Evolutionary conservation across 2,329 filamentous ascomycete species (phyloP).

Genomic region (Fusarium heterosporum): DNA sequence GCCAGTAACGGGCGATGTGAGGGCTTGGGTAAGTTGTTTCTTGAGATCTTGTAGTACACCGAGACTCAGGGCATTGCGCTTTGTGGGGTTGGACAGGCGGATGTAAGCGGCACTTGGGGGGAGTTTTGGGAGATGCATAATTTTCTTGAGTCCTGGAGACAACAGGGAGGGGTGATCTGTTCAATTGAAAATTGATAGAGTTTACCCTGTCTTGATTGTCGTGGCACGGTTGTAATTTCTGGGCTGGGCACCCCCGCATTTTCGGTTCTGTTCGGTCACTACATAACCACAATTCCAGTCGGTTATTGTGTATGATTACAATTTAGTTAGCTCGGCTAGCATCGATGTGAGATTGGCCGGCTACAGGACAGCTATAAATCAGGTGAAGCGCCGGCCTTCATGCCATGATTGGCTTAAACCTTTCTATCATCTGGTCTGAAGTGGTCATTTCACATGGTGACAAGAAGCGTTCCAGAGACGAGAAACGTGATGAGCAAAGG

Average conservation of each 20-base stretch:
- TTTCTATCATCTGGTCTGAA: too few relatives aligned
- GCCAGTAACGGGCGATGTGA: constrained; percentile 22
- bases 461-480: too few relatives aligned
- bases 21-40: constrained; percentile 28
- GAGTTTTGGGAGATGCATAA: constrained; percentile 39
- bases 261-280: neutral
- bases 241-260: neutral
- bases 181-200: neutral
- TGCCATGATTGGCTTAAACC: too few relatives aligned
- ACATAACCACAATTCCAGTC: neutral
- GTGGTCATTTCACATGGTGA: too few relatives aligned
- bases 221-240: too few relatives aligned
- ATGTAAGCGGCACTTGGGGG: constrained; percentile 36
- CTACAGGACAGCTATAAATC: too few relatives aligned
- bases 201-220: neutral
- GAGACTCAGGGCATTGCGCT: constrained; percentile 42
- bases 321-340: too few relatives aligned
- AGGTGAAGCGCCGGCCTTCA: too few relatives aligned
- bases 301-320: too few relatives aligned
- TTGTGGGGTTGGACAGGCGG: constrained; percentile 34
- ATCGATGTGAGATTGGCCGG: too few relatives aligned
- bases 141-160: neutral
- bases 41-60: constrained; percentile 35
- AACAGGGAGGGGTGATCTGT: too few relatives aligned
- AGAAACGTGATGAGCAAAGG: too few relatives aligned